Evolutionary conservation across 495 filamentous ascomycete genomes (phyloP).

Genomic region (Pseudomonodictys pantanalensis): DNA sequence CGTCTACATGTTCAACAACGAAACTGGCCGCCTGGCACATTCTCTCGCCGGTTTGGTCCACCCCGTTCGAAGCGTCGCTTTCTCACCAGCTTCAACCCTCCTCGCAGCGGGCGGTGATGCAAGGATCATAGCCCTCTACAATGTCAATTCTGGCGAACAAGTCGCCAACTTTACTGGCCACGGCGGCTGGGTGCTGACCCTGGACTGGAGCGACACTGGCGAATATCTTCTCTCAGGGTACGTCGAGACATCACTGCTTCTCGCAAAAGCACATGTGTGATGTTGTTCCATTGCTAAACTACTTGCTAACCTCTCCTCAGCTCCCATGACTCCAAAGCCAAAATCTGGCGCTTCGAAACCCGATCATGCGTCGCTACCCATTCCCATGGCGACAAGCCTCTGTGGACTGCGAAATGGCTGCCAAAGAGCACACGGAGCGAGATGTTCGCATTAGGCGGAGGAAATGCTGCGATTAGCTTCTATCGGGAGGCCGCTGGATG

Average conservation of each 20-base stretch:
- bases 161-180: slow-evolving; percentile 79
- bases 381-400: slow-evolving; percentile 77
- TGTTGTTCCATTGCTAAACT: neutral
- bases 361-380: slow-evolving; percentile 88
- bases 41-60: slow-evolving; percentile 82
- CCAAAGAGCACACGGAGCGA: slow-evolving; percentile 70
- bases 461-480: slow-evolving; percentile 74
- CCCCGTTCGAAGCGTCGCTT: slow-evolving; percentile 76
- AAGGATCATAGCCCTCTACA: slow-evolving; percentile 83
- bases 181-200: slow-evolving; percentile 77
- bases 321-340: slow-evolving; percentile 85
- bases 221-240: slow-evolving; percentile 87
- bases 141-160: slow-evolving; percentile 87
- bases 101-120: slow-evolving; percentile 93
- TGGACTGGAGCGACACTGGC: slow-evolving; percentile 92
- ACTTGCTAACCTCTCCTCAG: slow-evolving; percentile 36
- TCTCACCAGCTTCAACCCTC: slow-evolving; percentile 78
- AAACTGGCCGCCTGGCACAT: slow-evolving; percentile 78
- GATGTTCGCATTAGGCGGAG: slow-evolving; percentile 82
- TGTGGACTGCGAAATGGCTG: slow-evolving; percentile 89
- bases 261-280: neutral
- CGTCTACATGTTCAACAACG: slow-evolving; percentile 94
- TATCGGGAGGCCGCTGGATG: slow-evolving; percentile 72
- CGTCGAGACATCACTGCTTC: slow-evolving; percentile 34
- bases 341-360: slow-evolving; percentile 87